phyloP scores from a whole-genome alignment of 2,329 filamentous ascomycete species.

The Metarhizium anisopliae region DNA sequence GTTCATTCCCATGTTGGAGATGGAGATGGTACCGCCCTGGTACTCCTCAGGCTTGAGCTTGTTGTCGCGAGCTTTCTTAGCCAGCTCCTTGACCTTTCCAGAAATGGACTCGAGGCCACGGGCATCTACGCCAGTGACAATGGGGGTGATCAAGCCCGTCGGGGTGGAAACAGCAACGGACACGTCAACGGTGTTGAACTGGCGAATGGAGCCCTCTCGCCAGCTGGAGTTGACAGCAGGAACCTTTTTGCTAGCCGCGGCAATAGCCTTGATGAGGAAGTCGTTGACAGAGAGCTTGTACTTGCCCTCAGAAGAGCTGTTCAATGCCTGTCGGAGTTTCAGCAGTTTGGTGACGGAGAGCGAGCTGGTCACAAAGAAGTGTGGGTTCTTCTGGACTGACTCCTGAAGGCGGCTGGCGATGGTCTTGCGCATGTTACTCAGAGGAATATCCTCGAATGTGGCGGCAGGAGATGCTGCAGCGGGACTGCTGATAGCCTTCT shows the following conservation, averaged over 20 bases:
- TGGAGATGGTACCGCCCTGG: slow-evolving; percentile 97
- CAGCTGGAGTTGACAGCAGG: slow-evolving; percentile 94
- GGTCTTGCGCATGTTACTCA: slow-evolving; percentile 93
- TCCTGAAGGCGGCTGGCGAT: slow-evolving; percentile 85
- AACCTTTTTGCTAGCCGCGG: slow-evolving; percentile 82
- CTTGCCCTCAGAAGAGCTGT: slow-evolving; percentile 77
- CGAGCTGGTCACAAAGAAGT: slow-evolving; percentile 91
- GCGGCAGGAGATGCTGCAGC: slow-evolving; percentile 49
- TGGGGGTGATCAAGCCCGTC: slow-evolving; percentile 90
- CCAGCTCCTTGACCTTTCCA: slow-evolving; percentile 84
- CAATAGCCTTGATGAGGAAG: slow-evolving; percentile 96
- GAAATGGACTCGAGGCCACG: slow-evolving; percentile 88
- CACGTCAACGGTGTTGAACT: slow-evolving; percentile 89
- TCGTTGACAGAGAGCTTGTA: slow-evolving; percentile 99
- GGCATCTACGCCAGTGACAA: slow-evolving; percentile 80
- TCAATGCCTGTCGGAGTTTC: slow-evolving; percentile 91
- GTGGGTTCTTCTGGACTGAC: slow-evolving; percentile 88
- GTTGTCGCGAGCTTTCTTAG: slow-evolving; percentile 89
- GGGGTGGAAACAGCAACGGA: slow-evolving; percentile 94
- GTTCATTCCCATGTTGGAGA: slow-evolving; percentile 99
- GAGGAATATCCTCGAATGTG: slow-evolving; percentile 73
- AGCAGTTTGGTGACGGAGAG: slow-evolving; percentile 92
- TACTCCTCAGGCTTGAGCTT: slow-evolving; percentile 99
- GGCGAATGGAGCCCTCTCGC: slow-evolving; percentile 82
- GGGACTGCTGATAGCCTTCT: slow-evolving; percentile 63